Evolutionary conservation across 1,139 yeast genomes (phyloP).

Genomic region (Suhomyces choctaworum): DNA sequence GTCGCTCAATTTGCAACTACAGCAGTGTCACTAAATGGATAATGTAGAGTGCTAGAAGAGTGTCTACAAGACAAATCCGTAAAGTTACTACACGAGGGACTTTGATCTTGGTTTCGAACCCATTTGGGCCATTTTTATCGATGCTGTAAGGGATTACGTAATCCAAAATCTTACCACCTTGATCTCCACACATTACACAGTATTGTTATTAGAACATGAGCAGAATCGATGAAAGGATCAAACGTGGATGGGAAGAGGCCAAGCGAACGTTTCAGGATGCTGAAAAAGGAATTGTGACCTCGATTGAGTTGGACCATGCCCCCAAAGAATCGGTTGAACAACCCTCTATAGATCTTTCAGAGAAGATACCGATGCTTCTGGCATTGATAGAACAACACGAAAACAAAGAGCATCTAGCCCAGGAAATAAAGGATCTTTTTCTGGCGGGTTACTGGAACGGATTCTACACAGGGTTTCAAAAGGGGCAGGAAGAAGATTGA

Average conservation of each 20-base stretch:
- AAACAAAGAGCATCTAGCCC: slow-evolving; percentile 17
- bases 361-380: slow-evolving; percentile 6
- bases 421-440: slow-evolving; percentile 26
- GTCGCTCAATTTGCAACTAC: no score
- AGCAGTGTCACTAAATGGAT: no score
- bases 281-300: slow-evolving; percentile 3
- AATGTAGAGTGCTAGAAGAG: no score
- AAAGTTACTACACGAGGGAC: no score
- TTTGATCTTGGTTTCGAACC: no score
- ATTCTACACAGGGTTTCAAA: slow-evolving; percentile 23
- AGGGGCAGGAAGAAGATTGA: no score
- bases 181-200: no score
- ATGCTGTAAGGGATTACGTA: no score
- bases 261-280: slow-evolving; percentile 10
- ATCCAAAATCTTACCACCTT: no score
- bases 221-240: not conserved
- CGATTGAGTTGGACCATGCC: not conserved
- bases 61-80: no score
- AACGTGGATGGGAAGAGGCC: slow-evolving; percentile 1
- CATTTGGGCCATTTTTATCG: no score
- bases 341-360: slow-evolving; percentile 3
- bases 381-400: slow-evolving; percentile 3
- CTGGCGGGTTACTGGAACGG: slow-evolving; percentile 41
- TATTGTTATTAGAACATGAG: no score
- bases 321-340: not conserved